phyloP scores from a whole-genome alignment of 208 protist genomes.

The Acanthamoeba divionensis region DNA sequence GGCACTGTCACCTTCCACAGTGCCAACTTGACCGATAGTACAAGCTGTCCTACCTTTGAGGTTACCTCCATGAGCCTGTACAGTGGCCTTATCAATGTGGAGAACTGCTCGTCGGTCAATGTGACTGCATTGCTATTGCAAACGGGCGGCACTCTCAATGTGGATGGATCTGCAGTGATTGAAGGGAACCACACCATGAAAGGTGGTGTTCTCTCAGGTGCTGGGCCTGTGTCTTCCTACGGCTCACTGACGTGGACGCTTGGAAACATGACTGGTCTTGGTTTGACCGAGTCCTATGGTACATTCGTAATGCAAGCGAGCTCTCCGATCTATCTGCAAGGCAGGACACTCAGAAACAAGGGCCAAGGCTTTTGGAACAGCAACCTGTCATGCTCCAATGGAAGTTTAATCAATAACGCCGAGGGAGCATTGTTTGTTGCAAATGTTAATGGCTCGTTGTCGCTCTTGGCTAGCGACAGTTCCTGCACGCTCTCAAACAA shows the following conservation, averaged over 20 bases:
- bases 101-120: no score
- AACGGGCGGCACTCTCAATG: no score
- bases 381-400: conserved; percentile 1
- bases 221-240: neutral
- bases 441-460: neutral
- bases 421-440: neutral
- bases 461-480: neutral
- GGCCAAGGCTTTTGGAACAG: conserved; percentile 12
- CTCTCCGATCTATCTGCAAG: neutral
- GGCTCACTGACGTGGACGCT: conserved; percentile 1
- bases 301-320: neutral
- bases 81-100: no score
- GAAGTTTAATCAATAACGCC: conserved; percentile 1
- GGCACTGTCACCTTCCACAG: no score
- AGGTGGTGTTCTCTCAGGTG: neutral
- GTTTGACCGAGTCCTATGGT: neutral
- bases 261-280: conserved; percentile 4
- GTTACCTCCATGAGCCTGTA: no score
- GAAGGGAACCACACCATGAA: neutral
- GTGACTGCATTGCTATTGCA: no score
- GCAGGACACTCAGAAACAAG: neutral
- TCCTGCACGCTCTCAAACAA: conserved; percentile 10
- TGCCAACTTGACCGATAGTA: no score
- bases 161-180: neutral
- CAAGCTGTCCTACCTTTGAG: no score